A percentile compares a stretch with the other conserved stretches of the same genome.
Conservation (phyloP, 768 basidiomycete species). For the Boletus fagicola region DNA sequence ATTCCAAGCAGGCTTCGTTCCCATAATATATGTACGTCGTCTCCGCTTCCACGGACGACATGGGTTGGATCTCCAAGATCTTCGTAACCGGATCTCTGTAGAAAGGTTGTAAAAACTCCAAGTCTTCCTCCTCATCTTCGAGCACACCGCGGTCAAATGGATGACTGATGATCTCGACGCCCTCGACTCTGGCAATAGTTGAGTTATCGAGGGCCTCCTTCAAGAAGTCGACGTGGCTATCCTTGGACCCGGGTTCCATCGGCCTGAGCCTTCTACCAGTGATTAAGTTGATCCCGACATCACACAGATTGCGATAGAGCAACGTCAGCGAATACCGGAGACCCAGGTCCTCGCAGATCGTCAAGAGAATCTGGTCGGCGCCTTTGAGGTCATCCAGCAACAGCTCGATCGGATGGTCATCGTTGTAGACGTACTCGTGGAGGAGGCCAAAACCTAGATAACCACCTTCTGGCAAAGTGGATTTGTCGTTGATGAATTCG, state of each 20-base stretch:
- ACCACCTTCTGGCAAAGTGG: conserved; percentile 33
- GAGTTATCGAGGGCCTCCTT: not conserved
- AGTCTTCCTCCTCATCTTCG: not conserved
- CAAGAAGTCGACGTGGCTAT: not conserved
- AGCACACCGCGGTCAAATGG: not conserved
- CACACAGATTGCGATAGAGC: not conserved
- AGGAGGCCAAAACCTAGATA: conserved; percentile 36
- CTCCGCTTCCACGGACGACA: not conserved
- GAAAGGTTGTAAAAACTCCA: not conserved
- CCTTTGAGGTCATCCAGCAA: not conserved
- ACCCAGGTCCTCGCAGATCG: not conserved
- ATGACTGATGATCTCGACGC: not conserved
- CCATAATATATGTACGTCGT: not conserved
- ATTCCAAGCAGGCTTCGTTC: not conserved
- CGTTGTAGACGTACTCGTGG: conserved; percentile 29
- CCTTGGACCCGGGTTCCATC: not conserved
- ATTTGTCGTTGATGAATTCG: conserved; percentile 23
- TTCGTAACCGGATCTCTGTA: not conserved
- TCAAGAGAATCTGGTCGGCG: not conserved
- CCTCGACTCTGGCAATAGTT: not conserved
- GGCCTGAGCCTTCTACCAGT: not conserved
- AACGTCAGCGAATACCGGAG: not conserved
- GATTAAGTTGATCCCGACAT: not conserved
- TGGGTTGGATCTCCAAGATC: not conserved
- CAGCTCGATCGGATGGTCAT: too few species aligned